Conservation (phyloP, 257 asterid species). For the Solanum infundibuliforme region DNA sequence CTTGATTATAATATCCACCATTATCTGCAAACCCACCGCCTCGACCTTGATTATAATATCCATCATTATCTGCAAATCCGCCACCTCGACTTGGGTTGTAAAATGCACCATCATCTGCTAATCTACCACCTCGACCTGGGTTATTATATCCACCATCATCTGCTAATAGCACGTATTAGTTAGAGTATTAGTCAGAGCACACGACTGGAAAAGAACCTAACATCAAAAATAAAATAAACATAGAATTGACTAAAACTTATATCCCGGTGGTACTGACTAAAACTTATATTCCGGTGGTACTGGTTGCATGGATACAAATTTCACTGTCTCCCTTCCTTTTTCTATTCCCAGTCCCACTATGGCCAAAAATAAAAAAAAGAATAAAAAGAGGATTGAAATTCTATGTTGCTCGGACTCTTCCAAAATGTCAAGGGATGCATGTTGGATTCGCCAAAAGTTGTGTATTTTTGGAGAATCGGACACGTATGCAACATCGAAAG, state of each 20-base stretch:
- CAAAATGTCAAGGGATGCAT: neutral
- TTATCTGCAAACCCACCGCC: neutral
- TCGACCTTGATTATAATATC: neutral
- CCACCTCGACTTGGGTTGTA: conserved; percentile 9
- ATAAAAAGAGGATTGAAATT: neutral
- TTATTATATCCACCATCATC: neutral
- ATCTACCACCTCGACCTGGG: neutral
- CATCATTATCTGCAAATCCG: conserved; percentile 16
- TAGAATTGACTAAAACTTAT: neutral
- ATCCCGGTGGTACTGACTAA: neutral
- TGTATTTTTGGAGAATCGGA: neutral
- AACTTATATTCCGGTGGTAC: neutral
- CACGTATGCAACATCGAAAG: no score
- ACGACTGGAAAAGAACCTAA: neutral
- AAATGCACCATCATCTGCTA: conserved; percentile 8
- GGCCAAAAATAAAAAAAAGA: no score
- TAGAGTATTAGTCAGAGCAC: neutral
- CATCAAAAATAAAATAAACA: neutral
- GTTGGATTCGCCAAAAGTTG: neutral
- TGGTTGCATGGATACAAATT: neutral
- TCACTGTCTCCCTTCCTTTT: neutral
- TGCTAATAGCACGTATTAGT: neutral
- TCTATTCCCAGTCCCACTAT: no score
- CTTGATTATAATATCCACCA: neutral
- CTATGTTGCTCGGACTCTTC: neutral